Conservation (phyloP, 768 basidiomycete species). For the Russula abietina region DNA sequence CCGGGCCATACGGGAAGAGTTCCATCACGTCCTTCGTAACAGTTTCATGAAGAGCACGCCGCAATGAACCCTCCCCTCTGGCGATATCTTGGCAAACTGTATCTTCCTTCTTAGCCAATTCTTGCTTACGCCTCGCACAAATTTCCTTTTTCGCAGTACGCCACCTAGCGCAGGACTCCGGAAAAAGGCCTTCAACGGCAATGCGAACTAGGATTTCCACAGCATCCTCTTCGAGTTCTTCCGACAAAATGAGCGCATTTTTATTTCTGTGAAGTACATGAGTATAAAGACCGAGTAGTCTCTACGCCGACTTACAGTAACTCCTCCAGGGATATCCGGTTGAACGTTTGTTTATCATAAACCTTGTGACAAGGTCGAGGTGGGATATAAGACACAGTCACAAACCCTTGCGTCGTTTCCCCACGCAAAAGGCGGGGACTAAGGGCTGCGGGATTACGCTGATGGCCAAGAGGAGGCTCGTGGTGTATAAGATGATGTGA, state of each 20-base stretch:
- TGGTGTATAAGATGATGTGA: neutral
- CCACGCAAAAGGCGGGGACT: constrained; percentile 15
- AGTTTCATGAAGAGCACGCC: neutral
- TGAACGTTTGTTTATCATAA: neutral
- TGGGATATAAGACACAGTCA: constrained; percentile 7
- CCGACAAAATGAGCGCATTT: constrained; percentile 1
- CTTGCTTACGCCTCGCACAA: neutral
- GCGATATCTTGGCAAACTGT: neutral
- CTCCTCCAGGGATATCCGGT: constrained; percentile 1
- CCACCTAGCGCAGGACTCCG: constrained; percentile 4
- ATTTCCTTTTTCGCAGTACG: neutral
- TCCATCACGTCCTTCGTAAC: constrained; percentile 1
- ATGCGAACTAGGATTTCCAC: neutral
- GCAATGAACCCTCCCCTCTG: neutral
- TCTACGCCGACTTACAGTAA: neutral
- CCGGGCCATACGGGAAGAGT: constrained; percentile 10
- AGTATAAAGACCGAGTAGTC: neutral
- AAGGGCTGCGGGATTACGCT: neutral
- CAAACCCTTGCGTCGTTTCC: constrained; percentile 24
- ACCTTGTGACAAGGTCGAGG: neutral
- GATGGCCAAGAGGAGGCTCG: neutral
- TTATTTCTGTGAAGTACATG: constrained; percentile 2
- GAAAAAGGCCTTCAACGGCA: neutral
- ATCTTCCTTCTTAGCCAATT: neutral
- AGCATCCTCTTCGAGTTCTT: constrained; percentile 5